phyloP scores from a whole-genome alignment of 2,329 filamentous ascomycete genomes.

The Pezicula radicicola region DNA sequence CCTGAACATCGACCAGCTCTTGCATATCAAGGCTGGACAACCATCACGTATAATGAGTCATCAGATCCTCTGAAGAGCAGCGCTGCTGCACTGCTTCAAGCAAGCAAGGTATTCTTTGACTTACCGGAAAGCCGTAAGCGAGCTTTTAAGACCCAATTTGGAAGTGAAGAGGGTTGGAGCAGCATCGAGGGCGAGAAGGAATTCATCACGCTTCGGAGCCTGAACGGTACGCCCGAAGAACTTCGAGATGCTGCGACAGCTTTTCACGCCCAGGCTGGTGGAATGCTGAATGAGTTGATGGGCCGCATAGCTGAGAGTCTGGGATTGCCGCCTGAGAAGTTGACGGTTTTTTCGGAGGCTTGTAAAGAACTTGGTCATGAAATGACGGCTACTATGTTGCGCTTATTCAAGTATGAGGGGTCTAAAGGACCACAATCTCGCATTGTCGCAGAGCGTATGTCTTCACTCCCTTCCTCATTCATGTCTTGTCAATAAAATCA shows the following conservation, averaged over 20 bases:
- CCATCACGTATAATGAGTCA: conserved; percentile 9
- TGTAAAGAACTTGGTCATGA: conserved; percentile 11
- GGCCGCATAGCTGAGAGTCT: conserved; percentile 18
- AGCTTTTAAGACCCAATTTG: conserved; percentile 13
- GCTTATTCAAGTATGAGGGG: conserved; percentile 23
- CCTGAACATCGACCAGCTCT: conserved; percentile 14
- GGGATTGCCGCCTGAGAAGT: conserved; percentile 13
- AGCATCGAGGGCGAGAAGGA: conserved; percentile 23
- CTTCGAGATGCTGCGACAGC: conserved; percentile 12
- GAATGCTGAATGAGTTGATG: conserved; percentile 14
- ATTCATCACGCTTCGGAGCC: conserved; percentile 20
- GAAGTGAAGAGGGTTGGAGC: conserved; percentile 22
- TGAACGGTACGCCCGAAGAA: conserved; percentile 12
- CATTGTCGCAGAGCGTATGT: conserved; percentile 22
- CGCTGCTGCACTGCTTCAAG: conserved; percentile 15
- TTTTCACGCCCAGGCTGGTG: conserved; percentile 17
- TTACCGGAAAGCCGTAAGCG: conserved; percentile 17
- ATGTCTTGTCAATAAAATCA: not conserved
- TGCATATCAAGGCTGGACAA: conserved; percentile 21
- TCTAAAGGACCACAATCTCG: conserved; percentile 9
- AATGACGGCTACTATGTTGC: conserved; percentile 20
- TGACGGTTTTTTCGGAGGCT: conserved; percentile 19
- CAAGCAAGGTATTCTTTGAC: conserved; percentile 20
- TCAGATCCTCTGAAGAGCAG: conserved; percentile 12
- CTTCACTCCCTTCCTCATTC: not conserved